Evolutionary conservation across 495 filamentous ascomycete species (phyloP).

Genomic region (Copromyces sp.): DNA sequence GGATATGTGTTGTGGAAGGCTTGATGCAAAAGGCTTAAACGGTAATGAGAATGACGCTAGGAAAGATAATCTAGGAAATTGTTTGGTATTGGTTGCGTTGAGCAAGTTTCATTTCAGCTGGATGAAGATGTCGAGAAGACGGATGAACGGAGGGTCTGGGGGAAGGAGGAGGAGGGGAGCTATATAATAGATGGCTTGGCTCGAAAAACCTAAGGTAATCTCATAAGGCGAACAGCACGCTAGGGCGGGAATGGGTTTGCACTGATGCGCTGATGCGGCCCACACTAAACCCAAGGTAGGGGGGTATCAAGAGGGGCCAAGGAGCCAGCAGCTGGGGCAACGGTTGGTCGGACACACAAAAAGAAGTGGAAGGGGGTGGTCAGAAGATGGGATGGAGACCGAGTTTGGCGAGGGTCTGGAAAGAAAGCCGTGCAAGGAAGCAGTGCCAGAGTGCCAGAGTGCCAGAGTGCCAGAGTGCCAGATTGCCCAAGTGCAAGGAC

Average conservation of each 20-base stretch:
- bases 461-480: background rate
- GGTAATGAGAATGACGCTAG: background rate
- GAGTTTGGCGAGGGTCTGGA: background rate
- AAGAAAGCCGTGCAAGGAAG: background rate
- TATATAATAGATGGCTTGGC: slow-evolving; percentile 19
- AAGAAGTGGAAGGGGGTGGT: background rate
- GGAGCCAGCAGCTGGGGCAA: background rate
- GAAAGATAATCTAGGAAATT: background rate
- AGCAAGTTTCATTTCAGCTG: background rate
- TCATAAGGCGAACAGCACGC: slow-evolving; percentile 10
- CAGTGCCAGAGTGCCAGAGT: background rate
- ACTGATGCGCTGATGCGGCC: slow-evolving; percentile 4
- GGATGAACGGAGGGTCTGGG: slow-evolving; percentile 6
- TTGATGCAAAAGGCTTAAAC: background rate
- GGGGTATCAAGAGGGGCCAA: background rate
- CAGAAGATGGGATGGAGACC: background rate
- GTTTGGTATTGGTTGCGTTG: background rate
- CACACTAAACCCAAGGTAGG: background rate
- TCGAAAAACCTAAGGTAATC: slow-evolving; percentile 7
- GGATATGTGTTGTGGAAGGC: background rate
- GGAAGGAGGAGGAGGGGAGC: slow-evolving; percentile 5
- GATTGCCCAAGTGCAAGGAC: background rate
- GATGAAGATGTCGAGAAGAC: slow-evolving; percentile 1
- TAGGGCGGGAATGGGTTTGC: slow-evolving; percentile 5
- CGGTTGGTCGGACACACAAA: background rate